These are phyloP conservation scores for Theobroma grandiflorum DNA, from an alignment of 441 rosid species.

Conservation along the genomic window DNA sequence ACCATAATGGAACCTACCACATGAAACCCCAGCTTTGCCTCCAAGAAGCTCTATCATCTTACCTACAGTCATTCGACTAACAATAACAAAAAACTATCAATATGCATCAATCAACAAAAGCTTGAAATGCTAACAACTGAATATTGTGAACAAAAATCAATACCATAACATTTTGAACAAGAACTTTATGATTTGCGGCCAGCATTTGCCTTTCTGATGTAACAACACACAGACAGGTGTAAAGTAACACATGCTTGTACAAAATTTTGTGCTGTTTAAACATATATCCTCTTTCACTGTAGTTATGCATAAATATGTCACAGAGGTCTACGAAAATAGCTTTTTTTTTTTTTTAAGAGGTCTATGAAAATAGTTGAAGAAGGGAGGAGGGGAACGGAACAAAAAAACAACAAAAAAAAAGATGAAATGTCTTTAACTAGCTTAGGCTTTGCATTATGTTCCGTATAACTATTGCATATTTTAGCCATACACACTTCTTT, in stretches of 20 bases:
- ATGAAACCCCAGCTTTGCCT: slow-evolving; percentile 92
- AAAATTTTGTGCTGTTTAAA: background rate
- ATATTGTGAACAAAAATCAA: background rate
- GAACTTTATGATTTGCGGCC: background rate
- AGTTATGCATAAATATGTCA: slow-evolving; percentile 5
- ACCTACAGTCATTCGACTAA: slow-evolving; percentile 98
- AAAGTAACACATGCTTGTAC: background rate
- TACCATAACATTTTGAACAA: slow-evolving; percentile 7
- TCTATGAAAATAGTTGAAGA: background rate
- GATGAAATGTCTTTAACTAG: background rate
- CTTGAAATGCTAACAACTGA: background rate
- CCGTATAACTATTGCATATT: background rate
- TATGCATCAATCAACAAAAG: slow-evolving; percentile 18
- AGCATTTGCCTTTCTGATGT: background rate
- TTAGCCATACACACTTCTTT: background rate
- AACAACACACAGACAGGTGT: background rate
- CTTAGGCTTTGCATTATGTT: background rate
- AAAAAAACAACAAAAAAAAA: background rate
- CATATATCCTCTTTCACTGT: background rate
- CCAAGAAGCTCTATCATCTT: slow-evolving; percentile 99
- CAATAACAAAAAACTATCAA: slow-evolving; percentile 29
- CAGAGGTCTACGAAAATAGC: background rate
- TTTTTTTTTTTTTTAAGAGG: background rate
- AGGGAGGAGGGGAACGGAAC: background rate
- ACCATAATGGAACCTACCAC: slow-evolving; percentile 92